phyloP scores from a whole-genome alignment of 1,284 basidiomycete species.

The Malassezia vespertilionis region DNA sequence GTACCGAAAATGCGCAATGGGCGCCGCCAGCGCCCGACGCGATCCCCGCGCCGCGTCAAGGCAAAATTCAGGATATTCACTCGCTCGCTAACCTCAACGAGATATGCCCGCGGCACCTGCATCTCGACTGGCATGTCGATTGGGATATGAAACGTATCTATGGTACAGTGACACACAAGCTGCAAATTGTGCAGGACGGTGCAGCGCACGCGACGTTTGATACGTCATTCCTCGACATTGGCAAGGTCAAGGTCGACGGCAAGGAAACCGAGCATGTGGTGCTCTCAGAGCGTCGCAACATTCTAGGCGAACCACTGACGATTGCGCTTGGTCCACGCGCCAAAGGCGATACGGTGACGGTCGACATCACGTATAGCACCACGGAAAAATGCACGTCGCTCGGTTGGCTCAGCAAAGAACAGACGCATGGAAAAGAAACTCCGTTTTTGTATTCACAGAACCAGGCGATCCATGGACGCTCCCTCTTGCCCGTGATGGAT shows the following conservation, averaged over 20 bases:
- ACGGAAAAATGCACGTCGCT: constrained; percentile 69
- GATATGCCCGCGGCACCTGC: constrained; percentile 31
- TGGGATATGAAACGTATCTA: constrained; percentile 60
- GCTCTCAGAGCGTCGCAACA: constrained; percentile 51
- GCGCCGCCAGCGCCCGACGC: constrained; percentile 32
- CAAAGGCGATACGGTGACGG: constrained; percentile 25
- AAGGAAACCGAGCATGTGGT: constrained; percentile 49
- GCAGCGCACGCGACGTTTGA: constrained; percentile 67
- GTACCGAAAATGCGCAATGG: too few species aligned
- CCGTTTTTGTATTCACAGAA: constrained; percentile 89
- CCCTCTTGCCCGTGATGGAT: constrained; percentile 38
- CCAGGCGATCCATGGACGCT: constrained; percentile 55
- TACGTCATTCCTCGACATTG: constrained; percentile 62
- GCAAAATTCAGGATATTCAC: constrained; percentile 31
- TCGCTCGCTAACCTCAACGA: constrained; percentile 35
- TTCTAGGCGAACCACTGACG: constrained; percentile 48
- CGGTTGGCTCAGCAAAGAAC: constrained; percentile 87
- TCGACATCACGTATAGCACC: constrained; percentile 52
- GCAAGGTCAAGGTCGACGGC: constrained; percentile 55
- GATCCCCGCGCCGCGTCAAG: constrained; percentile 27
- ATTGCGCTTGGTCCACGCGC: constrained; percentile 43
- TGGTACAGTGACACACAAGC: constrained; percentile 63
- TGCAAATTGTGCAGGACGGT: constrained; percentile 56
- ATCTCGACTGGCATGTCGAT: constrained; percentile 72
- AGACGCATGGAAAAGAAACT: constrained; percentile 65